phyloP scores from a whole-genome alignment of 2,329 filamentous ascomycete species.

The Fusarium kyushuense region DNA sequence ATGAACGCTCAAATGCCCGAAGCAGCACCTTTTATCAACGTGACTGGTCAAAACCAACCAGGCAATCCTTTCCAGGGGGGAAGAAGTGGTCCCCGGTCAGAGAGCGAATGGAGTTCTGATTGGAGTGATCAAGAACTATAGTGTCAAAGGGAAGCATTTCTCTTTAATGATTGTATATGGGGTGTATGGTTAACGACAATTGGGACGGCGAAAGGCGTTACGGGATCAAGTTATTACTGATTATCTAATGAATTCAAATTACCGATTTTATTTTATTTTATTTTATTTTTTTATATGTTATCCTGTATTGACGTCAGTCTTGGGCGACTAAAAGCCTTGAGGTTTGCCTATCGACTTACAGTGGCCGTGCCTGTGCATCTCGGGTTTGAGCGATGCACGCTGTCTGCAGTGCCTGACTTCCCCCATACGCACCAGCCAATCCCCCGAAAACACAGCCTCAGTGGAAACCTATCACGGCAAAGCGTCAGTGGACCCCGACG shows the following conservation, averaged over 20 bases:
- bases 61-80: conserved; percentile 29
- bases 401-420: not conserved
- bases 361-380: not conserved
- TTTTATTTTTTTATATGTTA: not conserved
- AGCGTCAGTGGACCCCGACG: not conserved
- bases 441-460: conserved; percentile 25
- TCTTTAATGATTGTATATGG: conserved; percentile 12
- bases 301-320: not conserved
- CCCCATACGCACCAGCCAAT: conserved; percentile 14
- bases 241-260: not conserved
- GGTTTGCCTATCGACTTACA: conserved; percentile 17
- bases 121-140: conserved; percentile 13
- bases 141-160: not conserved
- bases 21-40: conserved; percentile 41
- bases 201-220: conserved; percentile 38
- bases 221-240: not conserved
- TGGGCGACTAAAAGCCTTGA: conserved; percentile 14
- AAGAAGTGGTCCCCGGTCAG: conserved; percentile 10
- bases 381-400: conserved; percentile 28
- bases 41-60: conserved; percentile 43
- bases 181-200: conserved; percentile 30
- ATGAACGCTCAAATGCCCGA: conserved; percentile 34
- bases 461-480: not conserved
- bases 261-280: too few species aligned
- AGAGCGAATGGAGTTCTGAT: conserved; percentile 25